Conservation (phyloP, 1,139 yeast genomes). For the Casaregolazyma lundiana region DNA sequence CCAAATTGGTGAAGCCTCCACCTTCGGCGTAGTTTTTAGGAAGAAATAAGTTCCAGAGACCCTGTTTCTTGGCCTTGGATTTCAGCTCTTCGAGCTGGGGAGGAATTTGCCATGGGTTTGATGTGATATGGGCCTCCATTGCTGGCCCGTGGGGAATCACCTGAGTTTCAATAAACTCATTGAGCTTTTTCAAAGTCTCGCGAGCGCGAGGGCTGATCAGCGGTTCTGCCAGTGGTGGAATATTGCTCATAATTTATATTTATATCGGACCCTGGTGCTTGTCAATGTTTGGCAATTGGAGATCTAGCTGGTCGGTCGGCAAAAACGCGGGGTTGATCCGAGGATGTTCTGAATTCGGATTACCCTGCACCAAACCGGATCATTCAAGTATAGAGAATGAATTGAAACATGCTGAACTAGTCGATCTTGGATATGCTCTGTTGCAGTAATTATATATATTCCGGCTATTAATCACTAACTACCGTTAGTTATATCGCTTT, state of each 20-base stretch:
- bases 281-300: too few relatives aligned
- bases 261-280: too few relatives aligned
- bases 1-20: constrained; percentile 61
- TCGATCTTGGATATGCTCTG: too few relatives aligned
- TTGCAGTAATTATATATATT: too few relatives aligned
- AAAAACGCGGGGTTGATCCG: too few relatives aligned
- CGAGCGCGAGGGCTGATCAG: constrained; percentile 47
- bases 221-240: constrained; percentile 39
- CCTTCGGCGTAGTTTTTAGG: constrained; percentile 56
- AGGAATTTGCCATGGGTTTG: constrained; percentile 43
- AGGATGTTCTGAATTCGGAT: too few relatives aligned
- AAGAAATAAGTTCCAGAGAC: constrained; percentile 64
- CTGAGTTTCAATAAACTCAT: constrained; percentile 54
- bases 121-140: constrained; percentile 37
- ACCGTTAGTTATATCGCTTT: too few relatives aligned
- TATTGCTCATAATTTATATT: constrained; percentile 25
- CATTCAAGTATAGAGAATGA: neutral
- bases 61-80: constrained; percentile 50
- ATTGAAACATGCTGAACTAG: neutral
- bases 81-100: constrained; percentile 51
- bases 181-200: constrained; percentile 47
- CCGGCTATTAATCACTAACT: too few relatives aligned
- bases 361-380: too few relatives aligned
- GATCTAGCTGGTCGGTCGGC: too few relatives aligned
- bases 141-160: constrained; percentile 52